Evolutionary conservation across 768 basidiomycete genomes (phyloP).

Genomic region (Russula dissimulans): DNA sequence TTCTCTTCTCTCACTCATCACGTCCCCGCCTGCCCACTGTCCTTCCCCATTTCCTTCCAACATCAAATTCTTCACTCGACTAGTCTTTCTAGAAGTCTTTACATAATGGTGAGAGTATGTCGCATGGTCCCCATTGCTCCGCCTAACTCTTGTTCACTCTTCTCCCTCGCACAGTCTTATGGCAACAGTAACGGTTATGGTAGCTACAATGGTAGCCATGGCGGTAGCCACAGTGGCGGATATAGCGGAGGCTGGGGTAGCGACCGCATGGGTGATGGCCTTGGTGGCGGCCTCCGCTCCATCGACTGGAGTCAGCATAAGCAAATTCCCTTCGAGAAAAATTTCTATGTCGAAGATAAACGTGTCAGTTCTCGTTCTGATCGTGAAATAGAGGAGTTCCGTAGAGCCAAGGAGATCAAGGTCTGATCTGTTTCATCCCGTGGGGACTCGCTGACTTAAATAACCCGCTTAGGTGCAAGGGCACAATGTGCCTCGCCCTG

Average conservation of each 20-base stretch:
- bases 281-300: conserved; percentile 72
- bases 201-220: conserved; percentile 25
- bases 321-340: conserved; percentile 89
- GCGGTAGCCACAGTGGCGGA: conserved; percentile 34
- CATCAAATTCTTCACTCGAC: not conserved
- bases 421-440: conserved; percentile 28
- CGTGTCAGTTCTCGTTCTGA: conserved; percentile 70
- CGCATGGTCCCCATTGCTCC: not conserved
- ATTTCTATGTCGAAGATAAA: conserved; percentile 92
- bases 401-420: conserved; percentile 78
- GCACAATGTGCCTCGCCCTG: conserved; percentile 76
- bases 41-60: not conserved
- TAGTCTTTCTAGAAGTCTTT: not conserved
- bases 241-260: conserved; percentile 45
- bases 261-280: conserved; percentile 67
- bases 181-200: conserved; percentile 31
- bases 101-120: conserved; percentile 23
- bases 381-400: conserved; percentile 83
- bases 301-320: conserved; percentile 78
- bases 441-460: not conserved
- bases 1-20: conserved; percentile 13
- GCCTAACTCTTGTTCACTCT: not conserved
- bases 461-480: conserved; percentile 69
- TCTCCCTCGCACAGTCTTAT: conserved; percentile 22
- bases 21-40: conserved; percentile 14